Evolutionary conservation across 768 basidiomycete genomes (phyloP), one percentile per base, ranked within the genome.

Genomic region (Polyporus arcularius): DNA sequence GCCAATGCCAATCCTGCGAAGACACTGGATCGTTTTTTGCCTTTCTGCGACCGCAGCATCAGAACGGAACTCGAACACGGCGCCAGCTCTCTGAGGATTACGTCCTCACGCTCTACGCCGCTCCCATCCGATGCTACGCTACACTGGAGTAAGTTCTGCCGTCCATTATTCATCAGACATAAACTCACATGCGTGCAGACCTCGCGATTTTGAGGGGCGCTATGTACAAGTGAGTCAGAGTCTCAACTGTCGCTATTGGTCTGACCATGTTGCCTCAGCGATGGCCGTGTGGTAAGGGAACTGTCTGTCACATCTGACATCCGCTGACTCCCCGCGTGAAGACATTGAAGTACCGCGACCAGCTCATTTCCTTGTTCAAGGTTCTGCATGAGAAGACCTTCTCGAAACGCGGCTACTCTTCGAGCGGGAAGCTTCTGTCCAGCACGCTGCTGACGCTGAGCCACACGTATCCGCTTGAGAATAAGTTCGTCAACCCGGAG

Each of bases 111-210:
- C 30, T 85, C 88, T 3, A 79, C 80, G 1, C 85, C 88, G 1
- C 74, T 90, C 42, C 86, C 90, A 3, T 88, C 90, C 1, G 92
- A 94, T 72, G 90, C 90, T 4, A 92, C 92, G 16, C 78, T 96
- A 52, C 92, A 95, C 67, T 94, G 92, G 89, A 92, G 89, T 90
- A 73, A 57, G 86, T 72, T 18, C 39, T 57, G 39, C 59, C 42
- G 18, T 15, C 35, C 18, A 38, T 28, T 32, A n/a, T 8, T 16
- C 39, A 10, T 12, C 41, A 54, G 48, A 30, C 15, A 32, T 28
- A 39, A 12, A 48, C 43, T 60, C 26, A 68, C 41, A 30, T 38
- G 18, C 51, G 49, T 58, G 45, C 62, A 89, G 89, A 90, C 75
- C 76, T 92, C 43, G 88, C 88, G 0, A 85, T 94, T 42, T 72